Evolutionary conservation across 352 stramenopile genomes (phyloP), one percentile per base, ranked within the genome.

Genomic region (Pythium diclinum): DNA sequence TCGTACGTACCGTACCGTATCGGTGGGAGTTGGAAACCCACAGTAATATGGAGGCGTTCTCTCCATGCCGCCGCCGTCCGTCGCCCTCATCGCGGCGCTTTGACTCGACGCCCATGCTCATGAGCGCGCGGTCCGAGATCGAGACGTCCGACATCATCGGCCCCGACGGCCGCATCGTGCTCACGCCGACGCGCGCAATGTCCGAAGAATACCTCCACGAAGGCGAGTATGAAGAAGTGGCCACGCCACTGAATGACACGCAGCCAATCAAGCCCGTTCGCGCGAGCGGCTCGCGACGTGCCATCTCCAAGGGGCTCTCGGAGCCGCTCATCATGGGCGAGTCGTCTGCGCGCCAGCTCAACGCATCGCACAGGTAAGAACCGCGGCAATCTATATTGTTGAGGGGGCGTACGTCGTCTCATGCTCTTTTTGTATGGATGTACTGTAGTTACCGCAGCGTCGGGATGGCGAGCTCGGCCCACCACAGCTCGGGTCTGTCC

Each of bases 21-120:
- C 13, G 1, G 13, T 42, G 42, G 42, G 17, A 49, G 42, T 28
- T 14, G 17, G 42, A 23, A 49, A 13, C 42, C 42, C 6, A 25
- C 10, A 42, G n/a, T 56, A 42, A 28, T 56, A 68, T 68, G 55
- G 55, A 58, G 40, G 40, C 44, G 32, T 63, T 63, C 48, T 68
- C 62, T 7, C 62, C 62, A 56, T 62, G 54, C 36, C 54, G 54
- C 28, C 54, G 62, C 13, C 55, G 62, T n/a, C 23, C 34, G 8
- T 32, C 59, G 61, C 54, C 53, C 8, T 23, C 59, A 16, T 33
- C 19, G 54, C 44, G 32, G 32, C 54, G 62, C 54, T 42, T 56
- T 19, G 65, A 72, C 55, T 72, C 65, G 61, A 73, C 67, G 49
- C 67, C 67, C 40, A 59, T 73, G 67, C 67, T 73, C 51, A 72